Evolutionary conservation across 2,329 filamentous ascomycete genomes (phyloP).

Genomic region (Neofusicoccum cordaticola): DNA sequence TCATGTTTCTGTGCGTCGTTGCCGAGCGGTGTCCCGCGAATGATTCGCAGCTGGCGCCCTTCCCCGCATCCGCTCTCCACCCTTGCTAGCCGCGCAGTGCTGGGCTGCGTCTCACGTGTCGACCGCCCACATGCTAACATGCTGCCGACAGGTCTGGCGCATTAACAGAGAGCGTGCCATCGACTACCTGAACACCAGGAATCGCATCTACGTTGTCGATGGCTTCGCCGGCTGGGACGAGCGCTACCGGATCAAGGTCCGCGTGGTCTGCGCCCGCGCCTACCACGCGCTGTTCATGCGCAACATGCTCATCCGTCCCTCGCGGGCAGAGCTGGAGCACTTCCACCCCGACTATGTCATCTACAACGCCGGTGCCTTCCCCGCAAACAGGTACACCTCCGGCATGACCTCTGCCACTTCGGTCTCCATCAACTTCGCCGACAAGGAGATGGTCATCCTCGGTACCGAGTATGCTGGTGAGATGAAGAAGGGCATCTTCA

Average conservation of each 20-base stretch:
- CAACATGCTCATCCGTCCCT: constrained; percentile 98
- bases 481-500: constrained; percentile 99
- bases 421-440: constrained; percentile 96
- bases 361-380: constrained; percentile 98
- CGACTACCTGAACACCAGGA: constrained; percentile 98
- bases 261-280: constrained; percentile 95
- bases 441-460: constrained; percentile 99
- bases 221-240: constrained; percentile 98
- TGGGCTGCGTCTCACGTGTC: constrained; percentile 24
- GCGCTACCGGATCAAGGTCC: constrained; percentile 95
- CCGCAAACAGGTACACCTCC: constrained; percentile 94
- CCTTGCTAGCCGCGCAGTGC: constrained; percentile 1
- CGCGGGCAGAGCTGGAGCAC: constrained; percentile 85
- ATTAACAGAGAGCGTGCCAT: constrained; percentile 99
- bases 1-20: constrained; percentile 25
- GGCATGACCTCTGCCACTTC: constrained; percentile 99
- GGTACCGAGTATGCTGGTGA: constrained; percentile 97
- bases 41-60: constrained; percentile 23
- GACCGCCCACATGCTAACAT: constrained; percentile 28
- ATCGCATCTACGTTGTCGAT: constrained; percentile 97
- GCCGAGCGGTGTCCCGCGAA: background rate
- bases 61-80: constrained; percentile 28
- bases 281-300: constrained; percentile 99
- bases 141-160: constrained; percentile 76
- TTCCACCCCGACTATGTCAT: constrained; percentile 99